Evolutionary conservation across 2,329 filamentous ascomycete genomes (phyloP), one percentile per base, ranked within the genome.

Genomic region (Scedosporium apiospermum): DNA sequence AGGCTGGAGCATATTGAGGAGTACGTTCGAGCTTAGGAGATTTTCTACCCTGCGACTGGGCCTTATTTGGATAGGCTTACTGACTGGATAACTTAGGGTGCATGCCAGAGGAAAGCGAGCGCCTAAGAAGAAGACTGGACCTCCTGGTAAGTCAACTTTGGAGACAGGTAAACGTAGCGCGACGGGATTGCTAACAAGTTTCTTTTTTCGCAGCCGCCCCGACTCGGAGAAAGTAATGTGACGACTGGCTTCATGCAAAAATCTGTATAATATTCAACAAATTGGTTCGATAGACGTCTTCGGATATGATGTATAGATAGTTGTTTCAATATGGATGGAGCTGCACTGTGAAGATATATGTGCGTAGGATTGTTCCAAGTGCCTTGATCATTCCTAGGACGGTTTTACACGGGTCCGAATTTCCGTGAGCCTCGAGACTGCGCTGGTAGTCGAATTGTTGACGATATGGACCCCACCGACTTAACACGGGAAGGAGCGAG

Each of bases 21-120:
- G 86, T 83, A 80, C 69, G 81, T 72, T 61, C 30, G 16, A 44
- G 12, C 6, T 27, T 44, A 21, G 5, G 34, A 38, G 14, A 18
- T 18, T 26, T 59, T 26, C 49, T 58, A 58, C 59, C 42, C 41
- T 42, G 12, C 49, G 58, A 55, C n/a, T 27, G 60, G 51, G 12
- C 62, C 65, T 64, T 65, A 58, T 65, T 69, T 63, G 66, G 65
- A 60, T 18, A 53, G 18, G 14, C 30, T 12, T 44, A 21, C 46
- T 55, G 38, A 55, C 60, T n/a, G 12, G 5, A 6, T 58, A 5
- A n/a, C n/a, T 12, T 53, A 66, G 65, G 42, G 77, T 88, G 69
- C 93, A 91, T 74, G 76, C 83, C 34, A 87, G 92, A 78, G 93
- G 92, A 67, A 97, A 98, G 81, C 88, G 88, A 62, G 85, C 88